Evolutionary conservation across 805 yeast genomes (phyloP).

Genomic region (Metschnikowia dekortorum): DNA sequence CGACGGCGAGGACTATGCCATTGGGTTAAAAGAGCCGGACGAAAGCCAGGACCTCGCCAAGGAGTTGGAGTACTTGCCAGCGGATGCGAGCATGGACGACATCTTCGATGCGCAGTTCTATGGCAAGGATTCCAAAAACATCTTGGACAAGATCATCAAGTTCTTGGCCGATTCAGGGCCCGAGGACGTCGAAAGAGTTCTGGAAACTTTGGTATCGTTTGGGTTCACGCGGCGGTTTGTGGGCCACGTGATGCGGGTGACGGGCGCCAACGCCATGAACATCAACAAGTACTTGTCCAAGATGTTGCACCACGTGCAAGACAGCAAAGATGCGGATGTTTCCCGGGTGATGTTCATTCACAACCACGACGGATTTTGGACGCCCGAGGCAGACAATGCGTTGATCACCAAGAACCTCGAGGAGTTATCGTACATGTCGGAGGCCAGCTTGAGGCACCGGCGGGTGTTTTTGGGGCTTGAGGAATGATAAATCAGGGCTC

Average conservation of each 20-base stretch:
- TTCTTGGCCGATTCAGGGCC: conserved; percentile 6
- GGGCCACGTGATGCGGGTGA: conserved; percentile 16
- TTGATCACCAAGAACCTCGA: conserved; percentile 8
- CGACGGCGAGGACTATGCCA: conserved; percentile 8
- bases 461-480: conserved; percentile 14
- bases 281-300: conserved; percentile 11
- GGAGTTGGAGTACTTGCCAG: conserved; percentile 11
- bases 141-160: conserved; percentile 7
- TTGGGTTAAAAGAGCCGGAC: conserved; percentile 10
- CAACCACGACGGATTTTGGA: conserved; percentile 15
- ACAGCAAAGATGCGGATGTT: not conserved
- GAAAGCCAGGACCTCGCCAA: conserved; percentile 13
- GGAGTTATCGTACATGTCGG: conserved; percentile 10
- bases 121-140: conserved; percentile 6
- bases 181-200: conserved; percentile 11
- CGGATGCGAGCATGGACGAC: conserved; percentile 9
- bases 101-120: conserved; percentile 9
- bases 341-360: conserved; percentile 9
- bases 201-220: conserved; percentile 7
- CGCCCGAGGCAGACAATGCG: conserved; percentile 15
- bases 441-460: conserved; percentile 9
- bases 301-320: conserved; percentile 7
- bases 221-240: conserved; percentile 15
- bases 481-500: not conserved
- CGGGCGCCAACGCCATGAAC: conserved; percentile 13